Conservation (phyloP, 1,139 yeast genomes). For the Hyphopichia wangnamkhiaoensis region DNA sequence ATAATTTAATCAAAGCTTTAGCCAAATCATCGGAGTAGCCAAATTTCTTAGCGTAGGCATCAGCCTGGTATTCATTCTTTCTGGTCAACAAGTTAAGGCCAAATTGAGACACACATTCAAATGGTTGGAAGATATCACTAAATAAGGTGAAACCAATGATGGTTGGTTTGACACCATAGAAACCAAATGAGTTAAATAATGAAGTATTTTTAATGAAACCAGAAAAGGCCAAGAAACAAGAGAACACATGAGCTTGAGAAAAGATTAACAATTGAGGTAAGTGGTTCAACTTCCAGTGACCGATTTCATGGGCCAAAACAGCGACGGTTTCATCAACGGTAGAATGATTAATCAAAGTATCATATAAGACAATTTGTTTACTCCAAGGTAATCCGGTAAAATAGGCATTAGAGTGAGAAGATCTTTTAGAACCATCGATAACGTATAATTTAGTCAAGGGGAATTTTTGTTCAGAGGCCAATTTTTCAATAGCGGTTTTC, state of each 20-base stretch:
- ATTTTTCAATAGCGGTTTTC: conserved; percentile 73
- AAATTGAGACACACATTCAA: conserved; percentile 70
- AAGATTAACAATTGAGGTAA: conserved; percentile 68
- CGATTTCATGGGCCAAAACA: conserved; percentile 94
- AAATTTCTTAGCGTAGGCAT: conserved; percentile 72
- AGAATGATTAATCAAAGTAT: conserved; percentile 82
- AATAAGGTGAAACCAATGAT: conserved; percentile 79
- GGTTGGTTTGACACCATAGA: conserved; percentile 62
- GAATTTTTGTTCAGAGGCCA: conserved; percentile 75
- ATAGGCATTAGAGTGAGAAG: conserved; percentile 95
- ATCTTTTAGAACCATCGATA: conserved; percentile 93
- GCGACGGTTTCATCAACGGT: conserved; percentile 84
- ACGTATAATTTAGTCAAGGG: conserved; percentile 85
- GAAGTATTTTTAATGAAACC: conserved; percentile 79
- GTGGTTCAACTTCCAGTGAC: conserved; percentile 94
- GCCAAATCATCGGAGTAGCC: conserved; percentile 73
- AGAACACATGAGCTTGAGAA: conserved; percentile 63
- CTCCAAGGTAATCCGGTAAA: conserved; percentile 96
- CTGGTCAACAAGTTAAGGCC: conserved; percentile 71
- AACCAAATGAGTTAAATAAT: conserved; percentile 78
- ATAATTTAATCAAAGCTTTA: conserved; percentile 70
- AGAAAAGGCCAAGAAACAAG: conserved; percentile 70
- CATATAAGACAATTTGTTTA: conserved; percentile 90
- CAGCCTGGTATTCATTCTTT: conserved; percentile 91
- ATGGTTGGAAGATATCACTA: conserved; percentile 72